Conservation (phyloP, 441 rosid species). For the Rhodomyrtus psidioides region DNA sequence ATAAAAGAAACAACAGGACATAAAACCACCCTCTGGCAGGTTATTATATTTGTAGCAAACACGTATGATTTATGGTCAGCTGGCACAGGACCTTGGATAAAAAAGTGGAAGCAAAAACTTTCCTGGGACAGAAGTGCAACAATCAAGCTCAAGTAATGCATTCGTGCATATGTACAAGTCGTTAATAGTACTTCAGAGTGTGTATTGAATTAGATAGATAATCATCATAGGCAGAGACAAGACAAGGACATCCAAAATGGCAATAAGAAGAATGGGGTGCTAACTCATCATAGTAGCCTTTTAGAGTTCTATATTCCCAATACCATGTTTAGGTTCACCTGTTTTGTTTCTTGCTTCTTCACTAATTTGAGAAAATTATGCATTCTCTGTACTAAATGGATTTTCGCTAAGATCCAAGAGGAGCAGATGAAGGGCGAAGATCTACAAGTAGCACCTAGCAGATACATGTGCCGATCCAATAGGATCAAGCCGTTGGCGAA, state of each 20-base stretch:
- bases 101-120: neutral
- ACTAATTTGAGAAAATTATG: neutral
- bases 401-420: neutral
- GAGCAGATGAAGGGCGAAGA: neutral
- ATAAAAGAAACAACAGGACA: neutral
- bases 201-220: neutral
- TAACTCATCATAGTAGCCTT: neutral
- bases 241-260: neutral
- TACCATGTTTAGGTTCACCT: neutral
- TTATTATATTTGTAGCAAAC: neutral
- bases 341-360: neutral
- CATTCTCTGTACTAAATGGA: neutral
- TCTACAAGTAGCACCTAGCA: neutral
- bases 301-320: neutral
- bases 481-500: neutral
- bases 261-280: neutral
- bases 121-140: neutral
- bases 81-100: neutral
- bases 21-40: neutral
- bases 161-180: neutral
- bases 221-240: neutral
- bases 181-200: neutral
- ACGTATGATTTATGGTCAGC: neutral
- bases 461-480: neutral
- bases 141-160: neutral